Percentiles rank a stretch among this genome's conserved stretches.
Evolutionary conservation across 2,329 filamentous ascomycete genomes (phyloP).

Genomic region (Mycocentrospora acerina): DNA sequence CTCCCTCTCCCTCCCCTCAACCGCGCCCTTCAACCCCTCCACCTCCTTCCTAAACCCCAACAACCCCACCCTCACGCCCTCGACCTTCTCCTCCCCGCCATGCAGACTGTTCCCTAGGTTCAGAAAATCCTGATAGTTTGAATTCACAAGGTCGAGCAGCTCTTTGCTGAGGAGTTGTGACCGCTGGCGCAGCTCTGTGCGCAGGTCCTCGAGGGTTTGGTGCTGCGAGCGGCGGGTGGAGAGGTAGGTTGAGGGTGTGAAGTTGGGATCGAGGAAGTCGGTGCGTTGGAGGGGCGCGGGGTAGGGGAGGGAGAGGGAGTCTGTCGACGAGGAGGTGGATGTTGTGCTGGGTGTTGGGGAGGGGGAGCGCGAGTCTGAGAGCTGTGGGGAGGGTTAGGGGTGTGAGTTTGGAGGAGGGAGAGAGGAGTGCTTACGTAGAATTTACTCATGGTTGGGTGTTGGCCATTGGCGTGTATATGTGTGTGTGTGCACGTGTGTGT

Average conservation of each 20-base stretch:
- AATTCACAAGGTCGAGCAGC: slow-evolving; percentile 90
- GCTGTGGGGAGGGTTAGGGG: slow-evolving; percentile 1
- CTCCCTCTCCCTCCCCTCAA: slow-evolving; percentile 65
- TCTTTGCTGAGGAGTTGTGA: slow-evolving; percentile 79
- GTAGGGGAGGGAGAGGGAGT: slow-evolving; percentile 79
- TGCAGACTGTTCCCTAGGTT: slow-evolving; percentile 77
- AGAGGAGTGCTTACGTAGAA: slow-evolving; percentile 47
- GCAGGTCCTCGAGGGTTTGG: slow-evolving; percentile 92
- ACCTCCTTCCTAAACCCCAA: slow-evolving; percentile 83
- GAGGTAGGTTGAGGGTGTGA: slow-evolving; percentile 81
- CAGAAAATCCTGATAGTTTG: slow-evolving; percentile 90
- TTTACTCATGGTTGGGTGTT: slow-evolving; percentile 46
- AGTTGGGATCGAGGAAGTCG: slow-evolving; percentile 75
- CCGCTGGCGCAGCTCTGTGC: slow-evolving; percentile 79
- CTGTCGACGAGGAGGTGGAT: slow-evolving; percentile 44
- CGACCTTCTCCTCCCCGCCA: slow-evolving; percentile 88
- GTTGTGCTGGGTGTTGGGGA: slow-evolving; percentile 8
- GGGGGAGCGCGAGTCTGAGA: slow-evolving; percentile 14
- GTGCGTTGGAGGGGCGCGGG: slow-evolving; percentile 78
- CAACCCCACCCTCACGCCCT: slow-evolving; percentile 84
- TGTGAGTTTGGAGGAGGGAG: slow-evolving; percentile 1
- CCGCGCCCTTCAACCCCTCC: slow-evolving; percentile 67
- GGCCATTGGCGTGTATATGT: no score
- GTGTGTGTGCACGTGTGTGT: no score
- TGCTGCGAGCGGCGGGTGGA: slow-evolving; percentile 81